Percentiles rank a stretch among this genome's conserved stretches.
Evolutionary conservation across 495 filamentous ascomycete genomes (phyloP).

Genomic region (Xylaria longipes): DNA sequence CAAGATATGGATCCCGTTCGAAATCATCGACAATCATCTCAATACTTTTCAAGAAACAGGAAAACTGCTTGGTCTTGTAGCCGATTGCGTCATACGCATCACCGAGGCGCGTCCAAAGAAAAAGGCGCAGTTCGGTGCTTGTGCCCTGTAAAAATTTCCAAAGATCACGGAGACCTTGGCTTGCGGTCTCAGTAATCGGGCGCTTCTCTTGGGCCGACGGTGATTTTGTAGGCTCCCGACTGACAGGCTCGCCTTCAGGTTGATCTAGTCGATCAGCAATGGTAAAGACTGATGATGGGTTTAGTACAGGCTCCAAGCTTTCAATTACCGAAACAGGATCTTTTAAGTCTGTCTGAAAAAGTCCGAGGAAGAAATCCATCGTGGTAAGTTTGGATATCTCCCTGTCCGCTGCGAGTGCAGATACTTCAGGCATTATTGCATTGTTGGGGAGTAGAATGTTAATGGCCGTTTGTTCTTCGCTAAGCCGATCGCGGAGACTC

Average conservation of each 20-base stretch:
- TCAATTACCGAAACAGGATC: constrained; percentile 86
- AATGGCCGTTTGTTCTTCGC: constrained; percentile 37
- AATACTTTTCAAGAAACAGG: constrained; percentile 82
- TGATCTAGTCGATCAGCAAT: constrained; percentile 19
- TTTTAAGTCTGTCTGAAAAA: constrained; percentile 71
- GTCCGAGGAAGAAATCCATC: constrained; percentile 90
- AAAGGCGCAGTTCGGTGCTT: constrained; percentile 78
- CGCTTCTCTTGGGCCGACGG: constrained; percentile 31
- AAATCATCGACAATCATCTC: constrained; percentile 80
- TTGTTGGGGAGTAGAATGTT: constrained; percentile 82
- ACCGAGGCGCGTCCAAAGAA: constrained; percentile 85
- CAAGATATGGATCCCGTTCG: constrained; percentile 64
- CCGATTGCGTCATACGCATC: constrained; percentile 85
- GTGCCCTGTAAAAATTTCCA: constrained; percentile 81
- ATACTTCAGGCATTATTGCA: constrained; percentile 86
- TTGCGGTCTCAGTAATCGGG: constrained; percentile 51
- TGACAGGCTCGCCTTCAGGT: background rate
- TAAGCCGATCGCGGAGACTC: constrained; percentile 59
- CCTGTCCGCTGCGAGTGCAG: constrained; percentile 76
- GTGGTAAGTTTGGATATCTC: constrained; percentile 92
- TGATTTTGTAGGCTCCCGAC: background rate
- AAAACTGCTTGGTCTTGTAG: constrained; percentile 84
- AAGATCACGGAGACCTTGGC: constrained; percentile 70
- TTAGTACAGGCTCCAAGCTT: constrained; percentile 88
- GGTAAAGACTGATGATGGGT: constrained; percentile 65